phyloP scores from a whole-genome alignment of 441 rosid genomes.

The Populus tomentosa region DNA sequence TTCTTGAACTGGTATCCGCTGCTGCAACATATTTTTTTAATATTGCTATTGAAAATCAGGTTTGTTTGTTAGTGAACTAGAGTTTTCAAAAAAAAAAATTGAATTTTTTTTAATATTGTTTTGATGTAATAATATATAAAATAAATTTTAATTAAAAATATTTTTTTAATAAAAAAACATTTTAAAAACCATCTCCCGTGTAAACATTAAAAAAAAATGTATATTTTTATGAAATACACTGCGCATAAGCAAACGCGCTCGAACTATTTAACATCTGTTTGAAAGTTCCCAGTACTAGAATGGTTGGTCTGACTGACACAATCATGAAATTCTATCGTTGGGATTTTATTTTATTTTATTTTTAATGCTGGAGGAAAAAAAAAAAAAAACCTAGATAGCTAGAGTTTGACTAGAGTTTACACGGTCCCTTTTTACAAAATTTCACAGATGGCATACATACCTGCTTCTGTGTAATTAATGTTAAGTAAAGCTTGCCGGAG shows the following conservation, averaged over 20 bases:
- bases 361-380: conserved; percentile 17
- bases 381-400: not conserved
- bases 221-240: too few species aligned
- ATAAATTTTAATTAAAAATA: too few species aligned
- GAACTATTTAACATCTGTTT: not conserved
- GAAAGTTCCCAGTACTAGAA: not conserved
- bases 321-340: conserved; percentile 12
- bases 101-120: too few species aligned
- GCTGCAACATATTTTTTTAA: not conserved
- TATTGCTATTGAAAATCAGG: not conserved
- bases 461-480: not conserved
- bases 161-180: too few species aligned
- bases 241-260: too few species aligned
- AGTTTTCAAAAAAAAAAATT: too few species aligned
- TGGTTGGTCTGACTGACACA: conserved; percentile 26
- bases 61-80: too few species aligned
- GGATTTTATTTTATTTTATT: conserved; percentile 4
- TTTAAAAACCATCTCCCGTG: too few species aligned
- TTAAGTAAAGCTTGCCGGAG: not conserved
- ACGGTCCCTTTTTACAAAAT: conserved; percentile 11
- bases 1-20: not conserved
- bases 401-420: conserved; percentile 12
- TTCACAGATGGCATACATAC: not conserved
- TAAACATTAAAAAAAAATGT: too few species aligned
- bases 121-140: too few species aligned